Conservation (phyloP, 163 green algal genomes). For the Smithsoniella earleae region DNA sequence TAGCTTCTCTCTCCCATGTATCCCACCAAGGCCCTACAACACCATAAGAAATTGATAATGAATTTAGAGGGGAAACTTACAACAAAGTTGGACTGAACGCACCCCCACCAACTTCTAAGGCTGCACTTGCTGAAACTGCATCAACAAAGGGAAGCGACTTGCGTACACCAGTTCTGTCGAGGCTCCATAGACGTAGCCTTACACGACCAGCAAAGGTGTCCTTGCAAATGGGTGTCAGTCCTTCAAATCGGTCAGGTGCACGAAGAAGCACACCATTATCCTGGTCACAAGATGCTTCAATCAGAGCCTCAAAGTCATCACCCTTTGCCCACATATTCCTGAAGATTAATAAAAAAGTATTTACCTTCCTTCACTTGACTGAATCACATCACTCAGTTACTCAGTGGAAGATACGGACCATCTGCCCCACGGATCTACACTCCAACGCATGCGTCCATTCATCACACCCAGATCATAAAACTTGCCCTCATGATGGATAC, state of each 20-base stretch:
- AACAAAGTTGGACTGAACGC: too few relatives aligned
- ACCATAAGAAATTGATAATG: too few relatives aligned
- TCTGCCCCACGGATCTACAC: conserved; percentile 17
- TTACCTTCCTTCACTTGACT: too few relatives aligned
- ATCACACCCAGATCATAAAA: conserved; percentile 41
- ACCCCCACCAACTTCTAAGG: conserved; percentile 12
- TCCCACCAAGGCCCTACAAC: conserved; percentile 31
- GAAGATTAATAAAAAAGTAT: too few relatives aligned
- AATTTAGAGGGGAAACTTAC: too few relatives aligned
- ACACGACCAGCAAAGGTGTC: conserved; percentile 12
- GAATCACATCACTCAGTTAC: too few relatives aligned
- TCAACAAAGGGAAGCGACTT: background rate
- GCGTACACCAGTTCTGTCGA: conserved; percentile 10
- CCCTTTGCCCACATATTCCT: conserved; percentile 19
- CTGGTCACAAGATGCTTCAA: conserved; percentile 17
- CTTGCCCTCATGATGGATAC: conserved; percentile 60
- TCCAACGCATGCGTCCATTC: background rate
- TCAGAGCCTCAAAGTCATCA: background rate
- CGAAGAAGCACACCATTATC: background rate
- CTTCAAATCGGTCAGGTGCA: background rate
- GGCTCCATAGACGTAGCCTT: background rate
- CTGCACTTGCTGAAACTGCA: background rate
- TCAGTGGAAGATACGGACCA: too few relatives aligned
- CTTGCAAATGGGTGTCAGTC: conserved; percentile 7
- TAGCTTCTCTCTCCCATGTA: conserved; percentile 20